Conservation (phyloP, 768 basidiomycete species). For the Vararia minispora region DNA sequence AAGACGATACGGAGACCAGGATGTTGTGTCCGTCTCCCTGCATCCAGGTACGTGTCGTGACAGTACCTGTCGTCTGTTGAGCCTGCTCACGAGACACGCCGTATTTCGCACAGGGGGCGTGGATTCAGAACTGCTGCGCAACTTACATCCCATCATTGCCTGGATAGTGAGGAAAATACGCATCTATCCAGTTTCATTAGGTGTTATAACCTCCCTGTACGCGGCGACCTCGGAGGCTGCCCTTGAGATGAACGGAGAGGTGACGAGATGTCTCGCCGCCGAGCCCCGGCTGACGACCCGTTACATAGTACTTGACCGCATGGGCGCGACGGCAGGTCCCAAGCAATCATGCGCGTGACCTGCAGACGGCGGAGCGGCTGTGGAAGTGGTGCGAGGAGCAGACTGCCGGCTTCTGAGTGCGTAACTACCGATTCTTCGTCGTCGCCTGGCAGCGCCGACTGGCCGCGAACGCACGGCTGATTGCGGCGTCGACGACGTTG, state of each 20-base stretch:
- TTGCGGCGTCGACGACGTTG: no score
- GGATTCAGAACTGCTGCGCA: no score
- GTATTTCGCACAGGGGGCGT: no score
- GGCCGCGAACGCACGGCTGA: no score
- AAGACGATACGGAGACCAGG: slow-evolving; percentile 30
- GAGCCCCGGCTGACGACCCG: no score
- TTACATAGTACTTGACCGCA: slow-evolving; percentile 16
- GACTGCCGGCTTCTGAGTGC: slow-evolving; percentile 8
- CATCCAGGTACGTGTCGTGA: slow-evolving; percentile 32
- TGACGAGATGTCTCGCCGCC: no score
- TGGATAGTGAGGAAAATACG: not conserved
- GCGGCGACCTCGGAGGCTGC: slow-evolving; percentile 10
- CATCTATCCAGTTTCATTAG: slow-evolving; percentile 4
- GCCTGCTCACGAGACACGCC: no score
- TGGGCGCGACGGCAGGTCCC: slow-evolving; percentile 17
- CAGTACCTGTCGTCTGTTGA: no score
- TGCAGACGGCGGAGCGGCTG: slow-evolving; percentile 14
- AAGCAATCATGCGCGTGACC: slow-evolving; percentile 9
- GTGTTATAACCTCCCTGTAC: slow-evolving; percentile 10
- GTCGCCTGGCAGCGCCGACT: no score
- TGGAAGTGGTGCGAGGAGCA: slow-evolving; percentile 23
- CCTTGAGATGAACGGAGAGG: slow-evolving; percentile 7
- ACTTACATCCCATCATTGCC: not conserved
- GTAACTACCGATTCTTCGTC: no score
- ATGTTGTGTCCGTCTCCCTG: slow-evolving; percentile 31